Base-by-base conservation (phyloP, 2,329 filamentous ascomycete genomes). In the Penicillium hesseltinei region DNA sequence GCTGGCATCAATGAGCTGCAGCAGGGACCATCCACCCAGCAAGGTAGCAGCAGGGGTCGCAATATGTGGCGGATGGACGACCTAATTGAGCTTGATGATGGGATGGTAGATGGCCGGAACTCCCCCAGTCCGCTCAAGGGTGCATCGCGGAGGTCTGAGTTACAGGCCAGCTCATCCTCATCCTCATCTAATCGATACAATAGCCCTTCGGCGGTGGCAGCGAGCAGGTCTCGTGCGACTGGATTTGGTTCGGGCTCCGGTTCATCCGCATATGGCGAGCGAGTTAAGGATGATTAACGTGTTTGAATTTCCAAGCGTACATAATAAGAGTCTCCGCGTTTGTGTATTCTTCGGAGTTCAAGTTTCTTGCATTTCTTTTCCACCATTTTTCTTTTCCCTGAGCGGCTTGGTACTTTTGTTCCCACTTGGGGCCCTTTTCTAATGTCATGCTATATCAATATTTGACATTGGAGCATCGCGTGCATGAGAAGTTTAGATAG, bases 1-100 rank as follows among this genome's bases (percentile, higher is more conserved):
- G 64, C 71, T 9, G 71, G 73, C 11, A 62, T 78, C 51, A 72
- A 66, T 50, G 75, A 77, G 25, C 61, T 78, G 19, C 75, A 78
- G 54, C 71, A 75, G 58, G 61, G 65, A 17, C 54, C 67, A n/a
- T 62, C 67, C 7, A 60, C 51, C 27, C 54, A 60, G 19, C 64
- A 67, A 44, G 51, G 48, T 33, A 60, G 55, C 19, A 64, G 65
- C 27, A 61, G 66, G 33, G 66, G 66, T 29, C 67, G 66, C 27
- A 61, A 57, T 33, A 53, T 71, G 10, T 68, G 71, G 42, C 70
- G 70, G 15, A 64, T 70, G 51, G 75, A 74, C 10, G 77, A 79
- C 61, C 62, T 79, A 29, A 79, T 79, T 19, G 77, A 79, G 57
- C 58, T 79, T 59, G 70, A 77, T 38, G 75, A 76, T 58, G 66